Evolutionary conservation across 495 filamentous ascomycete genomes (phyloP), one percentile per base, ranked within the genome.

Genomic region (Pseudotulostoma volvatum): DNA sequence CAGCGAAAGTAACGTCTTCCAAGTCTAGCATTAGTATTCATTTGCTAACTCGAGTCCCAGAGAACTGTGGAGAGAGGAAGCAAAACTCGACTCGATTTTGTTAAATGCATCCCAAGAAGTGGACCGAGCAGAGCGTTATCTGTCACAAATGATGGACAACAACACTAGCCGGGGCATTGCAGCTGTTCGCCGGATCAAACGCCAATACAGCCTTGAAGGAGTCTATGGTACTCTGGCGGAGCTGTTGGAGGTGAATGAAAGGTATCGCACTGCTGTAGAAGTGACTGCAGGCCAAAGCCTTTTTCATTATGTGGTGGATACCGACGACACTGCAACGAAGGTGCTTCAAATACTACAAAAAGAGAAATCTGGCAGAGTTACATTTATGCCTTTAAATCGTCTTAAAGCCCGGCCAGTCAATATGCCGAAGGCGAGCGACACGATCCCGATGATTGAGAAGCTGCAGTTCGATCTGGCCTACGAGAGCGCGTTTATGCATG

Each of bases 291-390:
- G 90, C 4, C 78, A 79, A 44, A 92, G 84, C 54, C 64, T 99
- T 5, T 99, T 99, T 59, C 84, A 99, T 58, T 92, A 93, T 47
- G 84, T 99, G 17, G 86, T 94, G 33, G 90, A 99, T 54, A 93
- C 78, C 30, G 87, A 87, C 38, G 73, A 80, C 28, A 95, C 88
- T 1, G 85, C 85, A 0, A 82, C 84, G 1, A 72, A 72, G 38
- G 75, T 93, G 11, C 67, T 86, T 9, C 80, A 88, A 47, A 70
- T 79, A 9, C 65, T 99, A 15, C 75, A 85, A 51, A 81, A 80
- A 38, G 73, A 78, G 39, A 78, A 73, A 40, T 73, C 79, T 13
- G 90, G 90, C n/a, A 75, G 90, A 48, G 69, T 96, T 18, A 96
- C 92, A 1, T 95, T 93, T 47, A 85, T 99, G 75, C 90, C 90